A percentile compares a stretch with the other conserved stretches of the same genome.
Conservation (phyloP, 164 flowering plant genomes). For the Cinnamomum chago region DNA sequence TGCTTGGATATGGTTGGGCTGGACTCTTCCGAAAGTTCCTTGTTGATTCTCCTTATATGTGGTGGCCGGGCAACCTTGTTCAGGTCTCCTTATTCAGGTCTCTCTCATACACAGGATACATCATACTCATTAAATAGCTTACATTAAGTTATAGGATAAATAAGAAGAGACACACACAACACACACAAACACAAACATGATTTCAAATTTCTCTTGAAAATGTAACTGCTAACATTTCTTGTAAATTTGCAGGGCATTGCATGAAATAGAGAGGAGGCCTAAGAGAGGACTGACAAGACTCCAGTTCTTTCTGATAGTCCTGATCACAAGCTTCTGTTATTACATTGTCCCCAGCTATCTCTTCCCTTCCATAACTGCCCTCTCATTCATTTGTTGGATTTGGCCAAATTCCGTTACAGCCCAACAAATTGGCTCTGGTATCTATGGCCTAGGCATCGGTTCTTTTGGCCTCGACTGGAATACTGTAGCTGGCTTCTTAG, state of each 20-base stretch:
- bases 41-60: constrained; percentile 15
- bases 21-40: constrained; percentile 12
- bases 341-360: constrained; percentile 29
- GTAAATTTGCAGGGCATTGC: constrained; percentile 40
- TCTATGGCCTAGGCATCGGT: constrained; percentile 56
- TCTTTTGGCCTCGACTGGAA: constrained; percentile 57
- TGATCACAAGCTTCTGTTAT: constrained; percentile 45
- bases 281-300: constrained; percentile 49
- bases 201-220: background rate
- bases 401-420: constrained; percentile 33
- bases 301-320: constrained; percentile 53
- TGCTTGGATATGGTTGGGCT: constrained; percentile 14
- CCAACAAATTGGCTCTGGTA: constrained; percentile 58
- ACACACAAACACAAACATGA: background rate
- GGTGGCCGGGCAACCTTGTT: constrained; percentile 14
- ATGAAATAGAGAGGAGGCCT: constrained; percentile 43
- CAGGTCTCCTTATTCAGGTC: constrained; percentile 16
- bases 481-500: constrained; percentile 39
- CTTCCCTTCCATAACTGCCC: constrained; percentile 47
- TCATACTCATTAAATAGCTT: background rate
- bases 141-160: no score
- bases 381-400: constrained; percentile 59
- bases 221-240: background rate
- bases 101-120: background rate
- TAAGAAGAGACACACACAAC: no score